These are phyloP conservation scores for Neofusicoccum umdonicola DNA, from an alignment of 2,329 filamentous ascomycete genomes.

Conservation along the genomic window DNA sequence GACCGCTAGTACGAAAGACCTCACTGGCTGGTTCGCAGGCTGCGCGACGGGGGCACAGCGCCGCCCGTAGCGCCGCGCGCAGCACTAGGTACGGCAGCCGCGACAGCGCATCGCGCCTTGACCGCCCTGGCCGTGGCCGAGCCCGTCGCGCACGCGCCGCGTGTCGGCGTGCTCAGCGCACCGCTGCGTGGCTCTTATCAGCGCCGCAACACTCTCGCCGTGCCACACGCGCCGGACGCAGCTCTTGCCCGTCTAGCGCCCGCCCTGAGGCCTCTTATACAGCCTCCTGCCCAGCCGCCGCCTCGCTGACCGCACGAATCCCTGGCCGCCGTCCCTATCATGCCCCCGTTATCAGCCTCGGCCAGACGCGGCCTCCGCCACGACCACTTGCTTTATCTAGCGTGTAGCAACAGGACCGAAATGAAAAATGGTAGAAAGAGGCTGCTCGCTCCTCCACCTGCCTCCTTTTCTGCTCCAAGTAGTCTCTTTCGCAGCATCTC, in stretches of 20 bases:
- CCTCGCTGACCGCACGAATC: neutral
- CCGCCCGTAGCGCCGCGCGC: constrained; percentile 2
- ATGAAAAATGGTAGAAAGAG: neutral
- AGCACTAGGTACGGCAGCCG: neutral
- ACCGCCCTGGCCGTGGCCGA: neutral
- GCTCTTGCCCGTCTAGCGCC: neutral
- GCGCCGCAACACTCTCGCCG: neutral
- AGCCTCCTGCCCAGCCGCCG: neutral
- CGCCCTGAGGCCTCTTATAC: neutral
- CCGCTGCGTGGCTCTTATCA: neutral
- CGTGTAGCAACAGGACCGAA: neutral
- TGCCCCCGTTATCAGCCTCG: neutral
- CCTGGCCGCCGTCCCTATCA: neutral
- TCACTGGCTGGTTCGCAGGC: neutral
- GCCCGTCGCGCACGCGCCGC: neutral
- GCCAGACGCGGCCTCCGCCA: neutral
- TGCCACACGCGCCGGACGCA: neutral
- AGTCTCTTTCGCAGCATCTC: neutral
- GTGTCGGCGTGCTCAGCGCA: no score
- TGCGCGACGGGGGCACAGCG: neutral
- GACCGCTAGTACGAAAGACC: constrained; percentile 12
- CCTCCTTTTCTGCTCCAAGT: neutral
- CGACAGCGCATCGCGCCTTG: no score
- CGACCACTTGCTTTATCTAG: constrained; percentile 7
- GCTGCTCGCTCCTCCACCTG: neutral